Evolutionary conservation across 2,329 filamentous ascomycete genomes (phyloP).

Genomic region (Rugonectria rugulosa): DNA sequence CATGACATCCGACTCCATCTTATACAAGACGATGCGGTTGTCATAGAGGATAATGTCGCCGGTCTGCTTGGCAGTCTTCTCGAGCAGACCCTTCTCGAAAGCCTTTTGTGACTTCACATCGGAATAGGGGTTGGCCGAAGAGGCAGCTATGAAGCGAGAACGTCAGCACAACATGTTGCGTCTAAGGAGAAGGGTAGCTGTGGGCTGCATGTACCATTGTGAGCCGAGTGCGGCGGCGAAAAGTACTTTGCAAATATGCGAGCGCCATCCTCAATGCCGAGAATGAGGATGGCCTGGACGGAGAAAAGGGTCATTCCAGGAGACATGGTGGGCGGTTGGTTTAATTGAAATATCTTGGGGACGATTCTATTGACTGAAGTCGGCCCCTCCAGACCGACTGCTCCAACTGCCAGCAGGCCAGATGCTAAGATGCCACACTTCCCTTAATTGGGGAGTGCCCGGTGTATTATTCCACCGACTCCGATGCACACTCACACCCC

Average conservation of each 20-base stretch:
- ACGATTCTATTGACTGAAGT: slow-evolving; percentile 24
- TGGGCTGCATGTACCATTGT: slow-evolving; percentile 42
- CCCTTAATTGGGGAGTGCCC: slow-evolving; percentile 26
- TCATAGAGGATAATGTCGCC: slow-evolving; percentile 98
- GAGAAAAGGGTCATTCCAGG: slow-evolving; percentile 79
- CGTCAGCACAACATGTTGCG: slow-evolving; percentile 37
- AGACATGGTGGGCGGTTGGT: slow-evolving; percentile 61
- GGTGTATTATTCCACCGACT: slow-evolving; percentile 44
- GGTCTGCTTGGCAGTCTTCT: slow-evolving; percentile 95
- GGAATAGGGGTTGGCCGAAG: slow-evolving; percentile 77
- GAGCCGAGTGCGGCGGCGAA: slow-evolving; percentile 63
- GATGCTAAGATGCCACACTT: slow-evolving; percentile 33
- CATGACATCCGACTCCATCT: slow-evolving; percentile 97
- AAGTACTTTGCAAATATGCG: slow-evolving; percentile 97
- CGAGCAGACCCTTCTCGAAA: slow-evolving; percentile 93
- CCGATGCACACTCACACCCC: slow-evolving; percentile 13
- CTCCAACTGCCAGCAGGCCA: slow-evolving; percentile 40
- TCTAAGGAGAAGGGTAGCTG: slow-evolving; percentile 28
- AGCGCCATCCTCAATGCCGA: slow-evolving; percentile 86
- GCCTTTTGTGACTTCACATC: slow-evolving; percentile 93
- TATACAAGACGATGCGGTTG: slow-evolving; percentile 95
- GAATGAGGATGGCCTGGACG: slow-evolving; percentile 79
- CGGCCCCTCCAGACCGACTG: slow-evolving; percentile 44
- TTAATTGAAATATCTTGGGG: slow-evolving; percentile 28
- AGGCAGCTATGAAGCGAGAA: slow-evolving; percentile 49